Evolutionary conservation across 768 basidiomycete species (phyloP), one percentile per base, ranked within the genome.

Genomic region (Auriculariales sp.): DNA sequence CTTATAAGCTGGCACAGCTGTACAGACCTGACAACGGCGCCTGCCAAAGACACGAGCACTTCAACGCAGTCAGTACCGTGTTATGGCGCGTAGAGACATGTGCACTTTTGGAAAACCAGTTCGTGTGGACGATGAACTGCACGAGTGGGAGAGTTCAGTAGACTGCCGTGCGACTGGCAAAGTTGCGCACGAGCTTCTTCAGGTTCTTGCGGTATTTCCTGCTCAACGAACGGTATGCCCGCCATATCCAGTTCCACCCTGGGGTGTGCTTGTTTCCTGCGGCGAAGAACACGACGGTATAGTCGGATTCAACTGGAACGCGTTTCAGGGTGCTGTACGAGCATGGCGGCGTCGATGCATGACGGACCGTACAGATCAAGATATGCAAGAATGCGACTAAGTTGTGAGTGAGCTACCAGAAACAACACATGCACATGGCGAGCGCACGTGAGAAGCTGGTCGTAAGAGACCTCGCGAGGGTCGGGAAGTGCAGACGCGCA

Each of bases 231-330:
- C 86, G 73, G 62, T 90, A 90, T 0, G 86, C 84, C 58, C 85
- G 89, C 88, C 88, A 91, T 9, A 92, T 74, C 89, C 89, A 92
- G 55, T 80, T 85, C 86, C 86, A 90, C 24, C 75, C 73, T 4
- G 89, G 89, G 2, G 78, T 74, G 64, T 89, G 70, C 53, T 68
- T 70, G 5, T 77, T 77, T 22, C 86, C 89, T 1, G 88, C 83
- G 25, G 88, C 85, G 54, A 92, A 84, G 64, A 90, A 89, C 3
- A 90, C 76, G 19, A 91, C 79, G 2, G 84, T 83, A 57, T 92
- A 92, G 65, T 92, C 89, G 27, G 84, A 81, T 61, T 91, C 87
- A 53, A 90, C 89, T 90, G 54, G n/a, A 46, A n/a, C 39, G 11
- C 27, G n/a, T n/a, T n/a, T n/a, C n/a, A n/a, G n/a, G n/a, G n/a